Percentiles rank a stretch among this genome's conserved stretches.
Evolutionary conservation across 768 basidiomycete species (phyloP).

Genomic region (Naganishia kalamii): DNA sequence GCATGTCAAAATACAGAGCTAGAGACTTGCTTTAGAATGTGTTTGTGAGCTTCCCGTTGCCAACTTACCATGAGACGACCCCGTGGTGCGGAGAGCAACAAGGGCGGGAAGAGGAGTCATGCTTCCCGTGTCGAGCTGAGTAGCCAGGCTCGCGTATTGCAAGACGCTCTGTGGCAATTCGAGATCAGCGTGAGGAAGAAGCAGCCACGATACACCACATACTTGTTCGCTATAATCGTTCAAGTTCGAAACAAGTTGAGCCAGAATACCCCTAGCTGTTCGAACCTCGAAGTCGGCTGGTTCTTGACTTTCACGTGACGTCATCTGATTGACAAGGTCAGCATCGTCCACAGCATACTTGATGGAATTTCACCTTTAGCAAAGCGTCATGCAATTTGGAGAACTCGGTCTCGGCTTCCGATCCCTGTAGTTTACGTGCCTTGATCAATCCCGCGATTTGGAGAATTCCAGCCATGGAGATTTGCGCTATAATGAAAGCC

Average conservation of each 20-base stretch:
- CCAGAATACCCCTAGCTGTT: not conserved
- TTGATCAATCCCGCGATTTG: slow-evolving; percentile 9
- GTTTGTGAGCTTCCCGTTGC: not conserved
- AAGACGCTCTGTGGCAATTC: not conserved
- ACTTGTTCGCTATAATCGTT: not conserved
- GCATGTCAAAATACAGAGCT: slow-evolving; percentile 12
- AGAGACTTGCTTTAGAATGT: not conserved
- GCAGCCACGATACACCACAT: not conserved
- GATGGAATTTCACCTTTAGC: not conserved
- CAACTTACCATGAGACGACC: not conserved
- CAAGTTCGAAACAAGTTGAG: not conserved
- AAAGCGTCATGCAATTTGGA: not conserved
- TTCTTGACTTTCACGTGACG: not conserved
- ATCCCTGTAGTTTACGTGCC: not conserved
- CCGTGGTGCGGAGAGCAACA: not conserved
- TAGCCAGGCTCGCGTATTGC: not conserved
- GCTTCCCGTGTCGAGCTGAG: not conserved
- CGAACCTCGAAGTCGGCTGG: slow-evolving; percentile 4
- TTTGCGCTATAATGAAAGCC: not conserved
- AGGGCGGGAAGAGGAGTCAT: not conserved
- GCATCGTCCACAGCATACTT: too few relatives aligned
- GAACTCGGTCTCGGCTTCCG: not conserved
- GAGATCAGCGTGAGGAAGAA: too few relatives aligned
- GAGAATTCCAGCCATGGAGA: not conserved
- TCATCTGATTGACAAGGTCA: not conserved